Evolutionary conservation across 208 protist genomes (phyloP), one percentile per base, ranked within the genome.

Genomic region (Trypanosomatidae sp.): DNA sequence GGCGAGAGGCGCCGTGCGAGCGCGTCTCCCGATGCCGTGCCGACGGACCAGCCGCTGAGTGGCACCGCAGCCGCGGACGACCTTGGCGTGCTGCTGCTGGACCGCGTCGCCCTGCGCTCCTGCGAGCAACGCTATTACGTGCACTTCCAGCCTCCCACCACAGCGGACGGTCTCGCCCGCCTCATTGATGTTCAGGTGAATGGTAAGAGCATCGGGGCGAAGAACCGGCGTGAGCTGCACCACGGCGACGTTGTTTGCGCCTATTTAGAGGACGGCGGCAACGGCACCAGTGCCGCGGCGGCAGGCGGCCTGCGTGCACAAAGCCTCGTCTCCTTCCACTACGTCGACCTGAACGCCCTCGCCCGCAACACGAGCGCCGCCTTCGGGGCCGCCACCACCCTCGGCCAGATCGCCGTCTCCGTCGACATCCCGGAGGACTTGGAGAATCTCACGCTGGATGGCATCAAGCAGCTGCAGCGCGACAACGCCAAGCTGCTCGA

Each of bases 161-260:
- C 36, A 13, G 71, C 70, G 19, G 81, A 71, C 3, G 64, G 71
- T 36, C 25, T 58, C 33, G 33, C 44, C 17, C 74, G 64, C 41
- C 66, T 74, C 36, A 71, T 89, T 36, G 80, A 88, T 39, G 83
- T 89, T 43, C 86, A 88, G 69, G 62, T 94, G 12, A 94, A 94
- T 59, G 89, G 89, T 47, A 76, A 79, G 62, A 81, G 71, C 59
- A 56, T 91, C 25, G 82, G 73, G 15, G 66, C 58, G 43, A 83
- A 72, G 47, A 66, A 73, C 46, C 79, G 81, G 44, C 81, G 81
- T 65, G 81, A 85, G 68, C 46, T 94, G 72, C 41, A 69, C 44
- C 89, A 94, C 75, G 89, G 89, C 50, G 89, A 94, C 71, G 89
- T 91, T 22, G 47, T 94, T 13, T 86, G 80, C 62, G 78, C 83